A percentile compares a stretch with the other conserved stretches of the same genome.
phyloP scores from a whole-genome alignment of 1,284 basidiomycete species.

The Sporisorium iseilematis-ciliati region DNA sequence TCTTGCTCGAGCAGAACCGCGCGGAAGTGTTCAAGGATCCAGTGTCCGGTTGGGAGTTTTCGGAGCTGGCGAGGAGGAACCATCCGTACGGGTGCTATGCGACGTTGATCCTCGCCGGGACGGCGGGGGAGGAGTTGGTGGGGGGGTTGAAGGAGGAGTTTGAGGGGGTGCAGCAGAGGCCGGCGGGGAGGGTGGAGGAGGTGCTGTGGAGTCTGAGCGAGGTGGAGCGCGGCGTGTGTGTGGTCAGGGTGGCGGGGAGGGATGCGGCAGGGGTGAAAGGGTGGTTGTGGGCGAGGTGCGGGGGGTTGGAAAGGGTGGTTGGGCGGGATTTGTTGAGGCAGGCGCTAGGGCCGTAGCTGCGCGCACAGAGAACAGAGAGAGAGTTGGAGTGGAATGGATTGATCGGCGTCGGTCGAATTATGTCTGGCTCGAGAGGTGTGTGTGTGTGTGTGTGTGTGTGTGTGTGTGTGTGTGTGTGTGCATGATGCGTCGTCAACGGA shows the following conservation, averaged over 20 bases:
- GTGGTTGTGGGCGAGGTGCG: slow-evolving; percentile 77
- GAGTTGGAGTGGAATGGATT: too few species aligned
- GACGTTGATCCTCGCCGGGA: slow-evolving; percentile 81
- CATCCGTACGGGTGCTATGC: slow-evolving; percentile 86
- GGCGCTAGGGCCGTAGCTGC: slow-evolving; percentile 23
- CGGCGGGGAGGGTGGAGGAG: slow-evolving; percentile 74
- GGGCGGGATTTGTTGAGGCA: slow-evolving; percentile 59
- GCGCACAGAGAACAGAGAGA: too few species aligned
- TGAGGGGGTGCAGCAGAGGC: slow-evolving; percentile 74
- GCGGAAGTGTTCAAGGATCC: neutral
- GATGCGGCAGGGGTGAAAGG: slow-evolving; percentile 79
- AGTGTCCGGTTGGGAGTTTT: neutral
- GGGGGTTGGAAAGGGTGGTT: slow-evolving; percentile 72
- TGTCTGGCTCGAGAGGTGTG: too few species aligned
- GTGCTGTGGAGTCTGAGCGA: slow-evolving; percentile 83
- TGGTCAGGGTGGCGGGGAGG: slow-evolving; percentile 80
- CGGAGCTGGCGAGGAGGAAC: slow-evolving; percentile 75
- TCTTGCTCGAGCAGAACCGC: slow-evolving; percentile 77
- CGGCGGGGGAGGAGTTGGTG: slow-evolving; percentile 73
- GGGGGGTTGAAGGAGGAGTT: slow-evolving; percentile 74
- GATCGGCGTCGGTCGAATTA: too few species aligned
- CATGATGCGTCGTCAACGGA: too few species aligned
- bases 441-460: too few species aligned
- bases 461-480: too few species aligned
- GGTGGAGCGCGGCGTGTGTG: slow-evolving; percentile 70